Conservation (phyloP, 2,329 filamentous ascomycete species). For the Claviceps lovelessii region DNA sequence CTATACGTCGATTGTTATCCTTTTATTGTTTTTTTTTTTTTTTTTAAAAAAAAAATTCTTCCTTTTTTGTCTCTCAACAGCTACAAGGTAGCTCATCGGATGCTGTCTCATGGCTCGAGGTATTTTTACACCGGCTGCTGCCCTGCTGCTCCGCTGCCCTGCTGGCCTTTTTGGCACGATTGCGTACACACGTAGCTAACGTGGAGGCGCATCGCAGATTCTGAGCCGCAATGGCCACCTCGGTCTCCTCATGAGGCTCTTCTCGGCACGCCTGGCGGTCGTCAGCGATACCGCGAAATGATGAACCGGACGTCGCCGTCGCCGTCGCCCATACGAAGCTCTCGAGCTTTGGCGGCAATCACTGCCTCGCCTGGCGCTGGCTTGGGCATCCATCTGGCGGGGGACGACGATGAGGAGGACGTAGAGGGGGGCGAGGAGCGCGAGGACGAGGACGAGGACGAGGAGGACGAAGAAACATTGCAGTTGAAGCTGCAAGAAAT, state of each 20-base stretch:
- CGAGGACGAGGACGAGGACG: slow-evolving; percentile 11
- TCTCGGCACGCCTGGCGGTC: slow-evolving; percentile 59
- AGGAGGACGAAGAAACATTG: slow-evolving; percentile 74
- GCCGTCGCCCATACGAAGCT: slow-evolving; percentile 39
- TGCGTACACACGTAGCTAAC: not conserved
- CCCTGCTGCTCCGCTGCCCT: not conserved
- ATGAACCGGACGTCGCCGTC: slow-evolving; percentile 48
- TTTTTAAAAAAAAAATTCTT: too few relatives aligned
- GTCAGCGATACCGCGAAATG: slow-evolving; percentile 57
- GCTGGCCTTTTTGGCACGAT: not conserved
- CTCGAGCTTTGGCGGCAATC: slow-evolving; percentile 7
- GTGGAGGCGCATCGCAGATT: slow-evolving; percentile 13
- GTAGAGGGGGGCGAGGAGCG: slow-evolving; percentile 27
- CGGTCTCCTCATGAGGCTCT: slow-evolving; percentile 51
- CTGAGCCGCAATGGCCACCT: slow-evolving; percentile 49
- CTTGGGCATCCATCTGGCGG: slow-evolving; percentile 20
- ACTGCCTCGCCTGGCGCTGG: slow-evolving; percentile 10
- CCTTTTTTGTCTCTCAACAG: not conserved
- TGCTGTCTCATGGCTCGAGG: slow-evolving; percentile 8
- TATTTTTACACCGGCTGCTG: not conserved
- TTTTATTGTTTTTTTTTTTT: not conserved
- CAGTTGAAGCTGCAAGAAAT: slow-evolving; percentile 79
- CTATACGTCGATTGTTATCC: not conserved
- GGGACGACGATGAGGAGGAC: slow-evolving; percentile 19
- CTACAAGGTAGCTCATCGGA: not conserved